Base-by-base conservation (phyloP, 169 alveolate species). In the Cryptosporidium ubiquitum region DNA sequence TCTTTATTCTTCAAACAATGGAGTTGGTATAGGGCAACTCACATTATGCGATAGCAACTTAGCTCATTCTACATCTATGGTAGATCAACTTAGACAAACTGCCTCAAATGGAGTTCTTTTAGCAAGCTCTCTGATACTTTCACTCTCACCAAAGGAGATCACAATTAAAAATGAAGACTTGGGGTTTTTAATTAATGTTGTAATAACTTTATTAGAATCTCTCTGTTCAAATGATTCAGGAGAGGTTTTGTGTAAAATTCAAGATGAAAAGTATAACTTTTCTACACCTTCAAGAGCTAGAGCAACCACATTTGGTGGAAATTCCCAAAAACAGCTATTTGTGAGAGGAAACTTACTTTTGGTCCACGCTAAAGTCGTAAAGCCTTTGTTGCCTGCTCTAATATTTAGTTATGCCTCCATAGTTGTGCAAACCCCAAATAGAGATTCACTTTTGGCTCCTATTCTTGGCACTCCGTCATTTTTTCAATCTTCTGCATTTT, bases 71-170 rank as follows among this genome's bases (percentile, higher is more conserved):
- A 14, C 79, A 40, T 35, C 58, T 10, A 42, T 79, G 55, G 37
- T 79, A 10, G 75, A 79, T n/a, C 89, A 79, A 26, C 75, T 79
- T 12, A 79, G 89, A 29, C 89, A 79, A 44, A 79, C 89, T 18
- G 60, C 89, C 33, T 47, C 89, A 2, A 79, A 79, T 44, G 89
- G 79, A 37, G 69, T 79, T 10, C 68, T 79, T 16, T 37, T 79
- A n/a, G 89, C 79, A 7, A 58, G 89, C 61, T 79, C 73, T 7
- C 26, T 79, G 42, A 26, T 79, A 7, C 89, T 79, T 60, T 35
- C 69, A 44, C 68, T 79, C 3, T 79, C 89, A 0, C 89, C 89
- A 42, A 79, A 79, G 39, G 51, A 42, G 51, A n/a, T 79, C 23
- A 79, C 75, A 12, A 64, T 37, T 37, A 69, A 79, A 7, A 79